Percentiles rank a stretch among this genome's conserved stretches.
phyloP scores from a whole-genome alignment of 83 land plant genomes.

The Picea abies region DNA sequence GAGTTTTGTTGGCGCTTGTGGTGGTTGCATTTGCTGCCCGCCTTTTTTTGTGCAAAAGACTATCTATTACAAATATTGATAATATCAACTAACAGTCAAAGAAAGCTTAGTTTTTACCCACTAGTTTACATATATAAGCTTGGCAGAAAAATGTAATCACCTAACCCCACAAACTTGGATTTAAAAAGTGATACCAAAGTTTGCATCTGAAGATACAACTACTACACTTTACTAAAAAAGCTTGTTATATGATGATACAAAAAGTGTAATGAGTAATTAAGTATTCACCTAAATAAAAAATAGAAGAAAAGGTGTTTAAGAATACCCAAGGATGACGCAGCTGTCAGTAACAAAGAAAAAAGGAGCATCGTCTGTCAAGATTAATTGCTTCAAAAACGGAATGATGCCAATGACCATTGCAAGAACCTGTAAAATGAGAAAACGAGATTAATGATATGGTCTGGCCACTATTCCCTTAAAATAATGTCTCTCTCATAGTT shows the following conservation, averaged over 20 bases:
- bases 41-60: too few species aligned
- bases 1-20: too few species aligned
- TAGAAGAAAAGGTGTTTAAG: neutral
- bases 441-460: neutral
- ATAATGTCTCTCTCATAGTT: neutral
- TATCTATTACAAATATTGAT: too few species aligned
- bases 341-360: slow-evolving; percentile 25
- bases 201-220: neutral
- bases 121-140: too few species aligned
- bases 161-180: neutral
- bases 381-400: slow-evolving; percentile 25
- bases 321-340: slow-evolving; percentile 28
- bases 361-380: slow-evolving; percentile 26
- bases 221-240: neutral
- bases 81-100: too few species aligned
- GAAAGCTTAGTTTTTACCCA: too few species aligned
- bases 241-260: neutral
- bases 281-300: neutral
- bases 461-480: neutral
- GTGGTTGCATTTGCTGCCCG: too few species aligned
- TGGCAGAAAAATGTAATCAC: too few species aligned
- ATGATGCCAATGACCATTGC: slow-evolving; percentile 23
- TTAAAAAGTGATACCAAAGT: neutral
- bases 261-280: slow-evolving; percentile 5
- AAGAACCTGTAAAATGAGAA: slow-evolving; percentile 22